Conservation (phyloP, 805 yeast genomes). For the Metschnikowia anglica region DNA sequence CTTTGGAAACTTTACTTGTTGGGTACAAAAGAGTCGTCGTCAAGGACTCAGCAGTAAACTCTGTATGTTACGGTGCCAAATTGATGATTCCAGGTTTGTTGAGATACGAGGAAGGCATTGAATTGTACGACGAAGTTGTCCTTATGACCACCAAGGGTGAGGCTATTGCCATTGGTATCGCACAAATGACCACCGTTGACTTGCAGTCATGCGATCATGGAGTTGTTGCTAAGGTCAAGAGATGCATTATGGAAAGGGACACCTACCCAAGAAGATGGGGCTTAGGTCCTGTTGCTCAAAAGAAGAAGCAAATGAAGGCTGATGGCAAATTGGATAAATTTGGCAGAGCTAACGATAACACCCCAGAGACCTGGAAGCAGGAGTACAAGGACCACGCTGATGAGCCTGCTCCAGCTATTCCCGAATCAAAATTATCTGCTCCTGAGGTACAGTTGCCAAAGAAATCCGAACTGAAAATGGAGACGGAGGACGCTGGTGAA, state of each 20-base stretch:
- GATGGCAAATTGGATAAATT: constrained; percentile 96
- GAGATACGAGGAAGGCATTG: constrained; percentile 97
- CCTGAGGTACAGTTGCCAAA: constrained; percentile 48
- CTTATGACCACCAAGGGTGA: constrained; percentile 99
- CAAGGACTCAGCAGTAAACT: constrained; percentile 90
- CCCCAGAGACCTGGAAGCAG: constrained; percentile 90
- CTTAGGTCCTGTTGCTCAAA: constrained; percentile 95
- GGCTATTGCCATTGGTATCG: constrained; percentile 97
- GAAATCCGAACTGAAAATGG: constrained; percentile 50
- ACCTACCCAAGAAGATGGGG: constrained; percentile 99
- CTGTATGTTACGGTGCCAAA: constrained; percentile 98
- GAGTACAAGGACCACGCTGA: constrained; percentile 72
- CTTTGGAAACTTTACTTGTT: constrained; percentile 87
- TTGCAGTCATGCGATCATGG: constrained; percentile 97
- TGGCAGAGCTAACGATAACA: constrained; percentile 90
- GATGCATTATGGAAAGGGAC: constrained; percentile 99
- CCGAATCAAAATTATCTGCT: constrained; percentile 51
- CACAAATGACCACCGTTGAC: constrained; percentile 98
- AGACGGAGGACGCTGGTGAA: constrained; percentile 26
- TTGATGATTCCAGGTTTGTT: constrained; percentile 97
- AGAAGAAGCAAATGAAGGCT: constrained; percentile 96
- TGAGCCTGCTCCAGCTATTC: constrained; percentile 57
- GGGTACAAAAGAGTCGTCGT: constrained; percentile 98
- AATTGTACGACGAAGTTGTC: constrained; percentile 95
- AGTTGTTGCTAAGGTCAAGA: constrained; percentile 95